Conservation (phyloP, 73 alveolate genomes). For the Stentor coeruleus region DNA sequence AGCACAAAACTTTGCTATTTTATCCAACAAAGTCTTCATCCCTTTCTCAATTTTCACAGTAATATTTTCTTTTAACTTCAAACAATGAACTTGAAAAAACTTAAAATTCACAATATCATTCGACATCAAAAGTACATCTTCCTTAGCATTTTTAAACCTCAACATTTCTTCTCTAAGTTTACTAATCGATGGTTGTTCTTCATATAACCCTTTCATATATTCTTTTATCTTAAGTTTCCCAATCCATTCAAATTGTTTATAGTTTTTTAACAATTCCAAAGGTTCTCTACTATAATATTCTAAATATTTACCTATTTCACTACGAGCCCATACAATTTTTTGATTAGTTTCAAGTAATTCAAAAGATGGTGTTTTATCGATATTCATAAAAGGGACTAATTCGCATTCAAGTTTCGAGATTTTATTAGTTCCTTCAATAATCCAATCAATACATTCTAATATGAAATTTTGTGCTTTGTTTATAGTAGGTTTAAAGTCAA, state of each 20-base stretch:
- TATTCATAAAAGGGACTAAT: conserved; percentile 62
- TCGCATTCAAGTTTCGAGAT: conserved; percentile 49
- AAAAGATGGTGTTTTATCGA: conserved; percentile 44
- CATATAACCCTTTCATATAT: conserved; percentile 33
- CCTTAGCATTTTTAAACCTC: conserved; percentile 1
- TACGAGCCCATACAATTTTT: conserved; percentile 38
- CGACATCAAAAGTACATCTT: background rate
- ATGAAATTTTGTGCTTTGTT: conserved; percentile 37
- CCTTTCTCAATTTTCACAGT: conserved; percentile 43
- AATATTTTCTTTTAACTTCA: conserved; percentile 44
- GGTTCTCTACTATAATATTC: conserved; percentile 53
- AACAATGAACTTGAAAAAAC: conserved; percentile 51
- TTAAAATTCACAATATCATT: conserved; percentile 41
- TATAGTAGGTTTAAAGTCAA: conserved; percentile 39
- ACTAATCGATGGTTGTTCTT: conserved; percentile 40
- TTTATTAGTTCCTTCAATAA: conserved; percentile 43
- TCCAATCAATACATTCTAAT: conserved; percentile 31
- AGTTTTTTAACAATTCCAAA: conserved; percentile 40
- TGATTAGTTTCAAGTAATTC: conserved; percentile 31
- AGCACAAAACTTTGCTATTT: conserved; percentile 42
- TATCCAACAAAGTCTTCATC: conserved; percentile 48
- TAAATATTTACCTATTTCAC: conserved; percentile 33
- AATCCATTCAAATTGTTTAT: conserved; percentile 51
- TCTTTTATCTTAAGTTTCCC: conserved; percentile 45
- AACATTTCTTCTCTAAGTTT: conserved; percentile 32